Percentiles rank a stretch among this genome's conserved stretches.
phyloP scores from a whole-genome alignment of 331 rosid species.

The Pyrus hybrid region DNA sequence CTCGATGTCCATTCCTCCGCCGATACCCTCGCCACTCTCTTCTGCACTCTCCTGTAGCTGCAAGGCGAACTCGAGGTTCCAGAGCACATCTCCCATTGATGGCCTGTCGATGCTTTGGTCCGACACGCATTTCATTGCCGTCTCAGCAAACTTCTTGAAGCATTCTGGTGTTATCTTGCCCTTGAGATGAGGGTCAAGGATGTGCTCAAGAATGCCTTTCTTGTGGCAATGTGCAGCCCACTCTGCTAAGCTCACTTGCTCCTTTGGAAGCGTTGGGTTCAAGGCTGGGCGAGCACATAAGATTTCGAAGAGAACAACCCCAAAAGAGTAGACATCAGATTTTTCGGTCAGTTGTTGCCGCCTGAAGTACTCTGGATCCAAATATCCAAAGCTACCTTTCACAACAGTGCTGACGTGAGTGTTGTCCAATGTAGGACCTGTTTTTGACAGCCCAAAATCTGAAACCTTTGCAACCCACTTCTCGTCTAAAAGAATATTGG shows the following conservation, averaged over 20 bases:
- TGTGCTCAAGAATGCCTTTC: constrained; percentile 85
- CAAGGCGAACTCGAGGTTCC: constrained; percentile 98
- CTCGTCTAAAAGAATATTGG: constrained; percentile 93
- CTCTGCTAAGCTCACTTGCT: constrained; percentile 98
- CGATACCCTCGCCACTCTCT: constrained; percentile 60
- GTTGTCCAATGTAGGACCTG: constrained; percentile 95
- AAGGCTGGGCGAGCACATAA: constrained; percentile 95
- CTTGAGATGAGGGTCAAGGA: constrained; percentile 74
- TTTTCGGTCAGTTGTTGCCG: constrained; percentile 96
- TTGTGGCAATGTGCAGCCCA: constrained; percentile 96
- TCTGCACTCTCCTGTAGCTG: constrained; percentile 99
- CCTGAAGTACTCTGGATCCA: constrained; percentile 99
- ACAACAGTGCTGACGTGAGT: constrained; percentile 98
- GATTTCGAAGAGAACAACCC: constrained; percentile 91
- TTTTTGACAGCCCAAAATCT: constrained; percentile 95
- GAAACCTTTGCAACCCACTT: constrained; percentile 99
- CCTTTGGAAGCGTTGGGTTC: constrained; percentile 85
- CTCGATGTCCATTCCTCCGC: constrained; percentile 28
- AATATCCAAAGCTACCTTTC: constrained; percentile 95
- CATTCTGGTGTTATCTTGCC: constrained; percentile 92
- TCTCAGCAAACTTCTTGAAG: constrained; percentile 88
- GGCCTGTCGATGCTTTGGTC: constrained; percentile 99
- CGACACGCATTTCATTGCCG: constrained; percentile 94
- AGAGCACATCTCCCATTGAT: constrained; percentile 95
- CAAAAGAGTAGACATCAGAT: constrained; percentile 97